These are phyloP conservation scores for Zoysia pacifica DNA, from an alignment of 176 grass and related monocot species.

Conservation along the genomic window DNA sequence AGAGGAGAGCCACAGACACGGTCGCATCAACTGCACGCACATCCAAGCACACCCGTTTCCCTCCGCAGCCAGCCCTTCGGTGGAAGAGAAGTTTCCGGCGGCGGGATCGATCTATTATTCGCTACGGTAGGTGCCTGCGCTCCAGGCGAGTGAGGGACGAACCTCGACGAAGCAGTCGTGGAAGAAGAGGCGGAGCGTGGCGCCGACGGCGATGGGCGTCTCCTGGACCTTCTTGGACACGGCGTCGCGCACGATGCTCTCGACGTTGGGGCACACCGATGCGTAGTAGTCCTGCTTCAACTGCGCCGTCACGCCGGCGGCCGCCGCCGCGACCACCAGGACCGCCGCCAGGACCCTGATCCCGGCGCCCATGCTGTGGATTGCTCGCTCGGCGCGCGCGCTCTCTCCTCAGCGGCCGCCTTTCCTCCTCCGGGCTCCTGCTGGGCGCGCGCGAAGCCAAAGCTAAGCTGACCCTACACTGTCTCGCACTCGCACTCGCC, in stretches of 20 bases:
- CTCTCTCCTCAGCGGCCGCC: neutral
- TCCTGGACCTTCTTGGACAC: conserved; percentile 38
- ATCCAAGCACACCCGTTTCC: no score
- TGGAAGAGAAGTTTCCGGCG: no score
- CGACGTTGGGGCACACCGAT: conserved; percentile 53
- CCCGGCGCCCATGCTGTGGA: conserved; percentile 36
- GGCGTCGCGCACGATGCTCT: conserved; percentile 52
- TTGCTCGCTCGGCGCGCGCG: neutral
- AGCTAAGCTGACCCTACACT: neutral
- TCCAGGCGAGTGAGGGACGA: no score
- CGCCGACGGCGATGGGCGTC: conserved; percentile 41
- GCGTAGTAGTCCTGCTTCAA: conserved; percentile 48
- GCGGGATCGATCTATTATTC: no score
- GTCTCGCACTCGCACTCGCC: no score
- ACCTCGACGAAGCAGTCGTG: conserved; percentile 64
- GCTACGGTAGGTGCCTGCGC: no score
- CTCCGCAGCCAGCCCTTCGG: no score
- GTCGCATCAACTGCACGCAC: no score
- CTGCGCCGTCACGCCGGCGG: neutral
- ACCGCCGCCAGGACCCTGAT: neutral
- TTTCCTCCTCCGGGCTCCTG: no score
- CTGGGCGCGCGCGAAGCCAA: neutral
- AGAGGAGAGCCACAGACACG: no score
- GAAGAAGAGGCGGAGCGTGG: conserved; percentile 52
- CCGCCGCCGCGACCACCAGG: neutral